Base-by-base conservation (phyloP, 2,329 filamentous ascomycete species). In the Hypoxylon sp. region DNA sequence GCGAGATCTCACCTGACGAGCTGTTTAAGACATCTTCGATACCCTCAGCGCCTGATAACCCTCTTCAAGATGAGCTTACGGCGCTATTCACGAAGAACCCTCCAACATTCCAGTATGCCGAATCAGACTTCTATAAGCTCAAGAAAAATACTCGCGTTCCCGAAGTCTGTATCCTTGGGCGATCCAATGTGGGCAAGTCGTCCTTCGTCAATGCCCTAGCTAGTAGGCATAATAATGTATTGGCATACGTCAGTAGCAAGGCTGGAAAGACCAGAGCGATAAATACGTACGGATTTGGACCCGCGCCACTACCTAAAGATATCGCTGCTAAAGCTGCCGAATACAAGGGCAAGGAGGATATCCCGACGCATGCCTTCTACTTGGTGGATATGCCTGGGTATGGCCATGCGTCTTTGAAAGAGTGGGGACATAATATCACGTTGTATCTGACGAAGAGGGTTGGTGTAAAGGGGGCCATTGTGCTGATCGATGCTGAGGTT, bases 141-240 rank as follows among this genome's bases (percentile, higher is more conserved):
- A 80, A 80, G 29, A 74, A 81, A 71, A 88, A 88, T 75, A 81
- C 81, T 23, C 79, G 80, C 66, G 78, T 83, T 3, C 87, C 87
- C 46, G 87, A 89, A 69, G 86, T 97, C 53, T 91, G 92, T 75
- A 85, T 97, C 47, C 88, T 96, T 37, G 93, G 93, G 45, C 93
- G 94, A 73, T 94, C 93, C 70, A 97, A 97, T 75, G 93, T 94
- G 43, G 93, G 93, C 74, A 97, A 97, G 78, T 96, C 92, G 1
- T 93, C 92, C 14, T 91, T 96, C 71, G 90, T 97, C 79, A 97
- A 97, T 75, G 91, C 91, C 16, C 85, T 97, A 32, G 87, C 90
- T 1, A 89, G 89, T 32, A 85, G 87, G 29, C 78, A 87, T 59
- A 84, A 81, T 3, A 74, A 63, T 25, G 58, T 39, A 30, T 76